Evolutionary conservation across 371 early-diverging fungal species (phyloP).

Genomic region (Apophysomyces ossiformis): DNA sequence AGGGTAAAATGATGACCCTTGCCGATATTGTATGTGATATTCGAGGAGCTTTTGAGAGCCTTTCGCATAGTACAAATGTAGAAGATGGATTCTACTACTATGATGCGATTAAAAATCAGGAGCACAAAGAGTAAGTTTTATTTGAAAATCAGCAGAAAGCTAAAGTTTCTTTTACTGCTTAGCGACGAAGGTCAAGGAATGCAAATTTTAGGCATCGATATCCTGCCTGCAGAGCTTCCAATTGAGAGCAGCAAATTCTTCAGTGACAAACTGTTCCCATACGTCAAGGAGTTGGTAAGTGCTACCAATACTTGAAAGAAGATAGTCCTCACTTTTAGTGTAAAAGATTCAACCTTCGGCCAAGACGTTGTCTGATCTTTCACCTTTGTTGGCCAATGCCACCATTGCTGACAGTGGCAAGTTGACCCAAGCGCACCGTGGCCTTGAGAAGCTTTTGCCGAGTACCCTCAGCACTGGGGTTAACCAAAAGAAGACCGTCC

Average conservation of each 20-base stretch:
- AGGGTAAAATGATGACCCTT: conserved; percentile 79
- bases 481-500: conserved; percentile 56
- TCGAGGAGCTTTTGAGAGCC: conserved; percentile 92
- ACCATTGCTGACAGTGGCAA: conserved; percentile 79
- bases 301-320: background rate
- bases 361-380: conserved; percentile 14
- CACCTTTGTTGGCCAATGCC: conserved; percentile 64
- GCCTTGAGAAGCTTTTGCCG: conserved; percentile 44
- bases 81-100: conserved; percentile 93
- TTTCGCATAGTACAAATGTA: conserved; percentile 85
- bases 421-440: conserved; percentile 61
- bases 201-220: conserved; percentile 96
- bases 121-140: conserved; percentile 71
- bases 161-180: background rate
- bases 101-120: conserved; percentile 74
- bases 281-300: conserved; percentile 80
- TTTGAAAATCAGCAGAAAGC: background rate
- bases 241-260: conserved; percentile 93
- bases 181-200: conserved; percentile 82
- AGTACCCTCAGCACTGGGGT: background rate
- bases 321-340: background rate
- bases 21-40: conserved; percentile 97
- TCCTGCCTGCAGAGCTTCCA: conserved; percentile 95
- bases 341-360: conserved; percentile 23
- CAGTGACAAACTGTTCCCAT: conserved; percentile 83